Percentiles rank a stretch among this genome's conserved stretches.
phyloP scores from a whole-genome alignment of 495 filamentous ascomycete genomes.

The Trichocladium antarcticum region DNA sequence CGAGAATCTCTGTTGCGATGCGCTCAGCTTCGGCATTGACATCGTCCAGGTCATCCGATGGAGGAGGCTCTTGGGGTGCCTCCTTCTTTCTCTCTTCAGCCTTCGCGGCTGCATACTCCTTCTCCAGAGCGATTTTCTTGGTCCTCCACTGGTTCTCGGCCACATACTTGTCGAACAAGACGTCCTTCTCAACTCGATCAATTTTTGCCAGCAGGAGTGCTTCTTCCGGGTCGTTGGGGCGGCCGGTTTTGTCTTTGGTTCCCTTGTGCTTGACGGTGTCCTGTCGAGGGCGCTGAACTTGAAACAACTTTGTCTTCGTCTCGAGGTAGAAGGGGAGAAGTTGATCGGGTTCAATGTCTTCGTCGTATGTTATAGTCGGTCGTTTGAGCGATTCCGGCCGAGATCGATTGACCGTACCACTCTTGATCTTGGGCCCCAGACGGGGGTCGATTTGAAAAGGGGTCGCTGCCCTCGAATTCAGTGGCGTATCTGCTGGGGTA shows the following conservation, averaged over 20 bases:
- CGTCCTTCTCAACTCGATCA: slow-evolving; percentile 65
- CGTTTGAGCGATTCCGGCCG: slow-evolving; percentile 24
- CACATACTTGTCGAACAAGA: slow-evolving; percentile 69
- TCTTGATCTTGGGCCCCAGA: slow-evolving; percentile 24
- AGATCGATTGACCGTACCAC: slow-evolving; percentile 17
- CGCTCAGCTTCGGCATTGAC: slow-evolving; percentile 40
- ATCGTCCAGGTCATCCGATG: slow-evolving; percentile 33
- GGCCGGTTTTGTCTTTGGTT: slow-evolving; percentile 16
- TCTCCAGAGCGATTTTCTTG: slow-evolving; percentile 54
- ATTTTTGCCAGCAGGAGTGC: slow-evolving; percentile 59
- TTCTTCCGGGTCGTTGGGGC: slow-evolving; percentile 38
- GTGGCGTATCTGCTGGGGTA: slow-evolving; percentile 36
- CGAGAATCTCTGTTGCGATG: slow-evolving; percentile 41
- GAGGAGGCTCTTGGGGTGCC: slow-evolving; percentile 13
- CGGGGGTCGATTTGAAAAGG: slow-evolving; percentile 31
- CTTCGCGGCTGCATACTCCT: slow-evolving; percentile 37
- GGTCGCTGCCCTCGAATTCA: slow-evolving; percentile 38
- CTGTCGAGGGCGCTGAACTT: slow-evolving; percentile 52
- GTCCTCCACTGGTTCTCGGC: slow-evolving; percentile 65
- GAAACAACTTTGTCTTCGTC: slow-evolving; percentile 57
- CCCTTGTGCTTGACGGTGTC: slow-evolving; percentile 37
- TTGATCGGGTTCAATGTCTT: slow-evolving; percentile 58
- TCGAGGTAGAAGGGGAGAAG: slow-evolving; percentile 66
- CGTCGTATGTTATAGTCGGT: slow-evolving; percentile 36
- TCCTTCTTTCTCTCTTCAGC: slow-evolving; percentile 29